A percentile compares a stretch with the other conserved stretches of the same genome.
Evolutionary conservation across 768 basidiomycete genomes (phyloP).

Genomic region (Russula sp.): DNA sequence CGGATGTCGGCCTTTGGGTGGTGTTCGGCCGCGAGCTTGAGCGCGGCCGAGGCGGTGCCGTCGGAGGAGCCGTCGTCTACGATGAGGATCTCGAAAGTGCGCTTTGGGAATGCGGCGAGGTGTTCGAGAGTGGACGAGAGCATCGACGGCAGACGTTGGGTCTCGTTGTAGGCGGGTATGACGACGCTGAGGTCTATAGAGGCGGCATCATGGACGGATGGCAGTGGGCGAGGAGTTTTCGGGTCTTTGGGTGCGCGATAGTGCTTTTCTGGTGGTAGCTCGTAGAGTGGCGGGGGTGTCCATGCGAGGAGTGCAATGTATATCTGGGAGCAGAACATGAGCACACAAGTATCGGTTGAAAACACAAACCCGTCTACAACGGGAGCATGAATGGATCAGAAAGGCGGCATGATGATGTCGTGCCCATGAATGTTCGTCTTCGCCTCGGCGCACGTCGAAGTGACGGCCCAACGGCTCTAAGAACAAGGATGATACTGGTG

Average conservation of each 20-base stretch:
- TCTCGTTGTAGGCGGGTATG: conserved; percentile 91
- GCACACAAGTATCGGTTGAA: neutral
- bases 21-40: conserved; percentile 49
- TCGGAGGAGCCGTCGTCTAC: conserved; percentile 89
- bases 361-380: neutral
- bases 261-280: conserved; percentile 57
- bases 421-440: conserved; percentile 58
- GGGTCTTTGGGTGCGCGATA: conserved; percentile 56
- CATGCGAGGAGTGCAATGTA: conserved; percentile 66
- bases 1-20: conserved; percentile 57
- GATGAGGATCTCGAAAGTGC: conserved; percentile 75
- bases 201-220: conserved; percentile 47
- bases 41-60: conserved; percentile 56
- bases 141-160: conserved; percentile 77
- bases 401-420: conserved; percentile 35
- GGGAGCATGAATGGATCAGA: conserved; percentile 27
- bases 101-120: conserved; percentile 37
- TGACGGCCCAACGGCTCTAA: conserved; percentile 64
- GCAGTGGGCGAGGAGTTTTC: conserved; percentile 46
- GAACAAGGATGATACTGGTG: conserved; percentile 85
- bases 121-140: conserved; percentile 66
- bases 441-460: conserved; percentile 46
- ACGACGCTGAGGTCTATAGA: conserved; percentile 71
- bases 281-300: conserved; percentile 63
- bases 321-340: conserved; percentile 38